phyloP scores from a whole-genome alignment of 176 grass and related monocot species.

The Phoenix dactylifera region DNA sequence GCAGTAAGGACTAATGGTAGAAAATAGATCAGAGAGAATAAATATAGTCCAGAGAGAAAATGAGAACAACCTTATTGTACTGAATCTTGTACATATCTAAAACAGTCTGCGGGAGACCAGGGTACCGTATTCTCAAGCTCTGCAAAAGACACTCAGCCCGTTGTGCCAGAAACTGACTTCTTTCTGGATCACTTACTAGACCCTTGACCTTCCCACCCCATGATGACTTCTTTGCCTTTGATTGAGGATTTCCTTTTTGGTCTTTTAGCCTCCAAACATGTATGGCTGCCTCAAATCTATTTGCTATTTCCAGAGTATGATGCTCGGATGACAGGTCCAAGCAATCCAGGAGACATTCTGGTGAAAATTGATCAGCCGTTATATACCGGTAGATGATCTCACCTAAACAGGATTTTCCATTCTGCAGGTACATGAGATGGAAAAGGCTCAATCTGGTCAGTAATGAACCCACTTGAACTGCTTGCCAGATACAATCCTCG shows the following conservation, averaged over 20 bases:
- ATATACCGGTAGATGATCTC: slow-evolving; percentile 90
- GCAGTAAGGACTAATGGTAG: no score
- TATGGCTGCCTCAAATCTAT: slow-evolving; percentile 83
- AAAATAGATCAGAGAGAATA: no score
- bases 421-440: slow-evolving; percentile 33
- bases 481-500: no score
- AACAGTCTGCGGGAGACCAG: slow-evolving; percentile 76
- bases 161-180: slow-evolving; percentile 52
- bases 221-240: slow-evolving; percentile 58
- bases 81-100: slow-evolving; percentile 99
- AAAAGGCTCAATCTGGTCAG: not conserved
- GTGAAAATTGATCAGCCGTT: slow-evolving; percentile 89
- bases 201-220: slow-evolving; percentile 93
- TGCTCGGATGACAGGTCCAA: slow-evolving; percentile 93
- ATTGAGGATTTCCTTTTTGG: slow-evolving; percentile 48
- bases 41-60: no score
- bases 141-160: slow-evolving; percentile 75
- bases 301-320: slow-evolving; percentile 83
- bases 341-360: slow-evolving; percentile 86
- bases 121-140: slow-evolving; percentile 76
- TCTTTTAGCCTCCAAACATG: slow-evolving; percentile 89
- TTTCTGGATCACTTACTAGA: slow-evolving; percentile 54
- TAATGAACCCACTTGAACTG: no score
- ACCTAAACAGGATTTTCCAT: slow-evolving; percentile 82
- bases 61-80: slow-evolving; percentile 78